Base-by-base conservation (phyloP, 2,329 filamentous ascomycete genomes). In the Endothia cerciana region DNA sequence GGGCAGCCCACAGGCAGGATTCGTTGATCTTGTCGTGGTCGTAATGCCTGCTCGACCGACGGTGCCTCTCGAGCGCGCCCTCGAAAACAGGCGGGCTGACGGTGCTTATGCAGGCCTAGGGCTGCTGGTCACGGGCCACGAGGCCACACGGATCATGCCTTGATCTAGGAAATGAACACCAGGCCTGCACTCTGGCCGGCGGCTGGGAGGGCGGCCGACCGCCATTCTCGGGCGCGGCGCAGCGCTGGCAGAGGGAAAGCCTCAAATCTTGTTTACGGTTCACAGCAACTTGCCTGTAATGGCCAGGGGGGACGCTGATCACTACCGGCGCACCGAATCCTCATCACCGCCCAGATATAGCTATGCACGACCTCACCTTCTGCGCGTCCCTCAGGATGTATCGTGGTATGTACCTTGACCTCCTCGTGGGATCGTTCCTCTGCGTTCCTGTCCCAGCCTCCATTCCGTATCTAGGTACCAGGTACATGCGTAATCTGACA, bases 121-220 rank as follows among this genome's bases (percentile, higher is more conserved):
- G 33, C 38, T 58, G 55, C 22, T 58, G 55, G 41, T 58, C 55
- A 41, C 36, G 33, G 43, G 43, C 53, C 64, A 55, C 65, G 47
- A 56, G 56, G 61, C 61, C 60, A 56, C 30, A 58, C 59, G 65
- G 63, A 60, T 62, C 57, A 25, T 65, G 55, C 45, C 65, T 58
- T 41, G 65, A 58, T 58, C 56, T 59, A 62, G 63, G 53, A 45
- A 65, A 41, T 28, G 15, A 30, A 64, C 64, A 67, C 11, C 47
- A 51, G 47, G 13, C 47, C 13, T 47, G 58, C 28, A 51, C 47
- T 51, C 47, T 51, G 47, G 15, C 45, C 45, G 33, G 55, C 55
- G 10, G 19, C 36, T 19, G 8, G n/a, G 58, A 19, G 40, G 40
- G 51, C 63, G 36, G 58, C 62, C 59, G 53, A 67, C 65, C 62